Base-by-base conservation (phyloP, 2,329 filamentous ascomycete genomes). In the Penicillium vulpinum region DNA sequence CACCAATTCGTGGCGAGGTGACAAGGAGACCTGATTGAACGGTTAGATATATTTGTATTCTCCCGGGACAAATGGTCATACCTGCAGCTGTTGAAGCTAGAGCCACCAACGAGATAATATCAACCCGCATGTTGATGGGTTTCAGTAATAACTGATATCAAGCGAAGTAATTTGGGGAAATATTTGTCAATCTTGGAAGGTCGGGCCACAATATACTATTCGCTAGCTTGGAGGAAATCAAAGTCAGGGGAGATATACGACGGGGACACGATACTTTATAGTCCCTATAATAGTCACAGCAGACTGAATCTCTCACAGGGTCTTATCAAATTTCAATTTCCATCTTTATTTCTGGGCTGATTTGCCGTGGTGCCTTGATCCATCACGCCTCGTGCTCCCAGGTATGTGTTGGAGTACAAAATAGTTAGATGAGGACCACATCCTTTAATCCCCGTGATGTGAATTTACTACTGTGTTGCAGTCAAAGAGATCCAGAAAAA, bases 1-100 rank as follows among this genome's bases (percentile, higher is more conserved):
- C 67, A 26, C 67, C 66, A 21, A 67, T 66, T 9, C 54, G 56
- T 18, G 76, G 76, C 9, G 66, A 66, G 4, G 72, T 73, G 52
- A 78, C 68, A 5, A 65, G 60, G 36, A 77, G 61, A 56, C 73
- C 75, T 74, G 45, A 13, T 18, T 3, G 13, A 26, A 24, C 13
- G 4, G 38, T 47, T 36, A 51, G 44, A 10, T 47, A n/a, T 15
- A 28, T 29, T 16, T 4, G 29, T 31, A 24, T 21, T n/a, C 2
- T 16, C 45, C 11, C 39, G 7, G 47, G 21, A 16, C 35, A 15
- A 38, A 21, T 21, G 22, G 28, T 44, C 63, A 31, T 63, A 74
- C 73, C 70, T 56, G 71, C 55, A 40, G 64, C 62, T 46, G 70
- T 65, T 41, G 64, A 62, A 46, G 70, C 68, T 43, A 73, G 67